Percentiles rank a stretch among this genome's conserved stretches.
These are phyloP conservation scores for Phalaenopsis aphrodite DNA, from an alignment of 106 monocot species.

Conservation along the genomic window DNA sequence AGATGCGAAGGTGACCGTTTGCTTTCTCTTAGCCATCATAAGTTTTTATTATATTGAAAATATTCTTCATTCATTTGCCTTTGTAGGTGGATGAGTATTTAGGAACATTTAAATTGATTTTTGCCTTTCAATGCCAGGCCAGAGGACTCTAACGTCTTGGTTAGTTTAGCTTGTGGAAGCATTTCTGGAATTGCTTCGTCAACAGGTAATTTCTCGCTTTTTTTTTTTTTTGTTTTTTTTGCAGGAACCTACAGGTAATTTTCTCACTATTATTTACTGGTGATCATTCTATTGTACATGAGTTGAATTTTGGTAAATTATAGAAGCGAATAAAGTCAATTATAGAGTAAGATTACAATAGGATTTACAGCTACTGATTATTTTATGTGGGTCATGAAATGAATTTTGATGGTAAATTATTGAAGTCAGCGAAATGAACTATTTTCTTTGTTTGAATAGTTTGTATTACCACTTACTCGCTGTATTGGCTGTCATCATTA, in stretches of 20 bases:
- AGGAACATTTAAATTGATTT: neutral
- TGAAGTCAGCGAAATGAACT: neutral
- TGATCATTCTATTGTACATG: neutral
- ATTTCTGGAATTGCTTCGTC: conserved; percentile 86
- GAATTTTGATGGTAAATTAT: conserved; percentile 1
- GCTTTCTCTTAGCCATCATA: neutral
- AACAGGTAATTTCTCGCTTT: conserved; percentile 38
- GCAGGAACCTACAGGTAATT: neutral
- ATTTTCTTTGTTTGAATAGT: neutral
- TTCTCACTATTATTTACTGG: neutral
- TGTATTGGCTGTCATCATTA: too few species aligned
- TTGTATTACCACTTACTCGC: neutral
- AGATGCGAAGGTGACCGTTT: conserved; percentile 44
- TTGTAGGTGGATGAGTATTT: neutral
- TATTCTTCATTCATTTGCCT: conserved; percentile 3
- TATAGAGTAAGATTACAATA: neutral
- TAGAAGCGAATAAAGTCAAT: conserved; percentile 2
- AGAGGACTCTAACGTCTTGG: conserved; percentile 44
- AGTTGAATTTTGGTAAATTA: neutral
- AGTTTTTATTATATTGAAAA: neutral
- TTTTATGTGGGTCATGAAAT: neutral
- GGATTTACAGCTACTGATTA: neutral
- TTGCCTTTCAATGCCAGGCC: conserved; percentile 37
- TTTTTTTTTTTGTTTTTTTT: too few species aligned
- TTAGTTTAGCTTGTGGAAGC: conserved; percentile 76